phyloP scores from a whole-genome alignment of 106 monocot species.

The Phalaenopsis aphrodite region DNA sequence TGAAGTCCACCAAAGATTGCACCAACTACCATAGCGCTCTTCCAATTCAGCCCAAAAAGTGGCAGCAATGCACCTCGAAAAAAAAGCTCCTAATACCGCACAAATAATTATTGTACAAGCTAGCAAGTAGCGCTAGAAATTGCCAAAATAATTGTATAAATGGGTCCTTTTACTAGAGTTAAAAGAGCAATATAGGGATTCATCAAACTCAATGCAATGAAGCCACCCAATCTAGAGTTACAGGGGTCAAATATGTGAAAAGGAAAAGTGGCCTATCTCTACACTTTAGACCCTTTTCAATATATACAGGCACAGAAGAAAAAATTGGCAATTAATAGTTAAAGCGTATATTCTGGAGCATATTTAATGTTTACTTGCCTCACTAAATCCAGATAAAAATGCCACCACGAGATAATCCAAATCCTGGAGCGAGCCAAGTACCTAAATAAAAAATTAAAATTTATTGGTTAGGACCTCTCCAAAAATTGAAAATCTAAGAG shows the following conservation, averaged over 20 bases:
- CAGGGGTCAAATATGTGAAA: too few species aligned
- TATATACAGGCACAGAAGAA: too few species aligned
- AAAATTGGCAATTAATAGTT: background rate
- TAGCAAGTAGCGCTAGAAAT: too few species aligned
- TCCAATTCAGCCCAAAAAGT: conserved; percentile 69
- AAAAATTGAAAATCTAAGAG: background rate
- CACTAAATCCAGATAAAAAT: conserved; percentile 84
- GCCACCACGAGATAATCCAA: conserved; percentile 70
- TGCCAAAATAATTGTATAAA: too few species aligned
- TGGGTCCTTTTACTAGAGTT: too few species aligned
- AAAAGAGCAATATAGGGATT: too few species aligned
- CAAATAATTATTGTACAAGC: too few species aligned
- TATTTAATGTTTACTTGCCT: conserved; percentile 37
- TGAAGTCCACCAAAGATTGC: conserved; percentile 85
- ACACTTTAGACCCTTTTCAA: too few species aligned
- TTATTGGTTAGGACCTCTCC: background rate
- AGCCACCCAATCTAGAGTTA: too few species aligned
- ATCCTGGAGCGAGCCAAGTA: conserved; percentile 63
- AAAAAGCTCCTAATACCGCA: conserved; percentile 60
- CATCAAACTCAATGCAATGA: too few species aligned
- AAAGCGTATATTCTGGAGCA: background rate
- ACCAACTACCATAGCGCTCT: conserved; percentile 50
- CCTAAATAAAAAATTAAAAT: conserved; percentile 28
- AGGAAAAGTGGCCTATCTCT: too few species aligned
- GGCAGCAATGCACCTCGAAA: conserved; percentile 86